Evolutionary conservation across 2,329 filamentous ascomycete genomes (phyloP), one percentile per base, ranked within the genome.

Genomic region (Penicillium brasilianum): DNA sequence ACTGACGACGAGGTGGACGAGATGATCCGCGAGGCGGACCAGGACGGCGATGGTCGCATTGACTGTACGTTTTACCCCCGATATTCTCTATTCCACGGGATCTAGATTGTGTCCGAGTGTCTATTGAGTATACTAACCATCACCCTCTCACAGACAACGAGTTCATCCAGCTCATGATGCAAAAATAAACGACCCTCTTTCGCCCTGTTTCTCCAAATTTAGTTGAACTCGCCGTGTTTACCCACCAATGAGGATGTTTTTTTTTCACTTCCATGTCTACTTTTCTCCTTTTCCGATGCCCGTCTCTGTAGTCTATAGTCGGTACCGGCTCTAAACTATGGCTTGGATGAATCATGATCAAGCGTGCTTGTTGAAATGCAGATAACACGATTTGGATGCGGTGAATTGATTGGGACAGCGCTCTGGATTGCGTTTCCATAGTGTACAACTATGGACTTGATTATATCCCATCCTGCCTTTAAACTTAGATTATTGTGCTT

Each of bases 131-230:
- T 62, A 58, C 67, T 77, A 74, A 77, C 73, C 61, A n/a, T 30
- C 44, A n/a, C 4, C 9, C 6, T 9, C 25, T 28, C 32, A 7
- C 25, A 94, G 91, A 94, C 83, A 94, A 94, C 84, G 91, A 95
- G 81, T 95, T 95, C 76, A 91, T 95, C 72, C 91, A 95, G 83
- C 88, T 95, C 77, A 95, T 95, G 91, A 94, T 95, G 91, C 91
- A 95, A 86, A 94, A 94, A 85, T 94, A 91, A 84, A 78, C 65
- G 61, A 57, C 54, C 60, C 53, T 54, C 58, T 66, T 66, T 62
- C 66, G 62, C 66, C 63, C 64, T 66, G 66, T 69, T 62, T 71
- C 64, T 69, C 64, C 61, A 65, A 71, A 67, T 66, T 71, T 74
- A 73, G 70, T 63, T 70, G 69, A 65, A 65, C 59, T 67, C 65